Evolutionary conservation across 1,284 basidiomycete species (phyloP), one percentile per base, ranked within the genome.

Genomic region (Ganoderma lucidum): DNA sequence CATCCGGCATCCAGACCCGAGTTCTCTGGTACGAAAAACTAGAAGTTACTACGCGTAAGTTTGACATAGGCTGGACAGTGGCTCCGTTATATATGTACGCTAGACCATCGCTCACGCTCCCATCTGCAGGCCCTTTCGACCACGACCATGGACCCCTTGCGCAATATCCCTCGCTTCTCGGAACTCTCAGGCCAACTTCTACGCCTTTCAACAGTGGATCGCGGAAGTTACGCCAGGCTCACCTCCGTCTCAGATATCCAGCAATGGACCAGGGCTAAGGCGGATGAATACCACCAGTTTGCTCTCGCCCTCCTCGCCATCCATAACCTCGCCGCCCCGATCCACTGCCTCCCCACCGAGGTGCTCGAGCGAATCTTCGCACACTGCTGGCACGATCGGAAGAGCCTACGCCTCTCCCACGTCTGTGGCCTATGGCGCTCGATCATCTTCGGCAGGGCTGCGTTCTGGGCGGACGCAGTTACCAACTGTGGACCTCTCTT

Each of bases 321-420:
- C 14, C 42, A 62, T 15, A 62, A 62, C 19, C 10, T 48, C 17
- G 19, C 32, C 19, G 45, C 62, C 1, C 62, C 62, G 8, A 53
- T 63, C 45, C 45, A 63, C 45, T 10, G 32, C 5, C 62, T 63
- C 12, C 62, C 62, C 32, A 39, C 35, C 12, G 62, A 63, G 45
- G 37, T 63, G 6, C 62, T 63, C 48, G 35, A 48, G 19, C 35
- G 28, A 23, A 41, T 63, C 2, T 41, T 63, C 32, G 0, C 14
- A 19, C n/a, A 19, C 15, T 32, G 45, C 17, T 53, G 48, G 32
- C 2, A 51, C n/a, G 35, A 23, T 6, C 61, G 41, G 1, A 12
- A 28, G 19, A 28, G 30, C 35, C 8, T 63, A 9, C 45, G 32
- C 28, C 45, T 63, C 17, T 15, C 23, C 17, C 62, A 55, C n/a